Conservation (phyloP, 768 basidiomycete species). For the Pleurotus djamor region DNA sequence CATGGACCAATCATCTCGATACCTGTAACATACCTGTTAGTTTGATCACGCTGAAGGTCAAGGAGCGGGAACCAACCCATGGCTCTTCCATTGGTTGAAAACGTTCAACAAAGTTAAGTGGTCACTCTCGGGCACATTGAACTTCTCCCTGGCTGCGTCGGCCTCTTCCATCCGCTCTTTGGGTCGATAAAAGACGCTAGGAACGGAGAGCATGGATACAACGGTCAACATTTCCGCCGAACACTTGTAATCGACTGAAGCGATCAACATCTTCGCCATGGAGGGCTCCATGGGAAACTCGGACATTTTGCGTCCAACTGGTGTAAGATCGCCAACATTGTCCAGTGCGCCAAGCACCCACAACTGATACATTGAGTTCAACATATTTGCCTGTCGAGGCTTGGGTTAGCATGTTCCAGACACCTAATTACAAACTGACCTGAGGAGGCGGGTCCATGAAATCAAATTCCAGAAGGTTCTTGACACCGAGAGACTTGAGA, state of each 20-base stretch:
- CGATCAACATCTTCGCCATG: constrained; percentile 98
- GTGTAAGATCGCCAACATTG: constrained; percentile 95
- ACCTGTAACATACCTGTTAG: constrained; percentile 40
- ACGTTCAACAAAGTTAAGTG: constrained; percentile 95
- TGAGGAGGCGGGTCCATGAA: constrained; percentile 99
- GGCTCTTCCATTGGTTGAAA: constrained; percentile 97
- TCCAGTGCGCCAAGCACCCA: constrained; percentile 98
- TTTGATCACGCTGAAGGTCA: neutral
- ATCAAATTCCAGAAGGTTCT: constrained; percentile 96
- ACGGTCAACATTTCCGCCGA: constrained; percentile 97
- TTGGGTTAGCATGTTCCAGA: neutral
- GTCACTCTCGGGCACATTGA: constrained; percentile 97
- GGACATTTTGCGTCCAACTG: constrained; percentile 93
- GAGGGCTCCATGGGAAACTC: constrained; percentile 99
- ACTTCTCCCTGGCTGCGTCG: constrained; percentile 97
- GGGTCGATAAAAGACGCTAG: constrained; percentile 96
- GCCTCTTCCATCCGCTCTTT: constrained; percentile 98
- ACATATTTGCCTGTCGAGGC: constrained; percentile 75
- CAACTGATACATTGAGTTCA: constrained; percentile 99
- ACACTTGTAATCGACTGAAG: constrained; percentile 90
- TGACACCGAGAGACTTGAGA: constrained; percentile 94
- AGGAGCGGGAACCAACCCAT: constrained; percentile 58
- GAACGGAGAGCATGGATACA: constrained; percentile 98
- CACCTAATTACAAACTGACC: constrained; percentile 32
- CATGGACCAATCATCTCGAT: constrained; percentile 92